phyloP scores from a whole-genome alignment of 345 rosid genomes.

The Lepidium sativum region DNA sequence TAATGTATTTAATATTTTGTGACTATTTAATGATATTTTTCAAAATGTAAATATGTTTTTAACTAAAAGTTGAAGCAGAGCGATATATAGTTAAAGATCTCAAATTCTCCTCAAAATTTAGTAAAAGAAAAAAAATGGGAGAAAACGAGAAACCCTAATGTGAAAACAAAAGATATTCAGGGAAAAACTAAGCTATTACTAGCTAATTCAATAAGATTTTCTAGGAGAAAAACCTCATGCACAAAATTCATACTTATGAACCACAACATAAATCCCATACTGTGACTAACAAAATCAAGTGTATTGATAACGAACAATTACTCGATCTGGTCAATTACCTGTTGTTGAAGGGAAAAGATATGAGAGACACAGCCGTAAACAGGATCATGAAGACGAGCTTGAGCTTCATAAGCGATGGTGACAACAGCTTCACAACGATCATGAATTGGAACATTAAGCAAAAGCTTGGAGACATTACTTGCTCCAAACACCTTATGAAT shows the following conservation, averaged over 20 bases:
- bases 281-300: neutral
- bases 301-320: no score
- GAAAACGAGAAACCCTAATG: constrained; percentile 10
- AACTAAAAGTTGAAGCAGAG: no score
- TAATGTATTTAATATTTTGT: no score
- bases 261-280: neutral
- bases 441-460: constrained; percentile 42
- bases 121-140: neutral
- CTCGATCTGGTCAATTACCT: constrained; percentile 25
- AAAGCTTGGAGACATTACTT: constrained; percentile 54
- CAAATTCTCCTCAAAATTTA: neutral
- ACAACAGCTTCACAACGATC: constrained; percentile 59
- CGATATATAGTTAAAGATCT: neutral
- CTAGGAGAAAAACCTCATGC: neutral
- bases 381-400: constrained; percentile 54
- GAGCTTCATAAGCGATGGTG: constrained; percentile 56
- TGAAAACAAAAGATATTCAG: neutral
- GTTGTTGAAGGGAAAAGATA: constrained; percentile 54
- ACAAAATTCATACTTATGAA: neutral
- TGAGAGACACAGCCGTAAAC: constrained; percentile 64
- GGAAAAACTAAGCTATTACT: neutral
- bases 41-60: no score
- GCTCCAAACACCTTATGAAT: constrained; percentile 68
- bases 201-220: neutral
- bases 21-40: no score